Conservation (phyloP, 805 yeast species). For the Deakozyma indianensis region DNA sequence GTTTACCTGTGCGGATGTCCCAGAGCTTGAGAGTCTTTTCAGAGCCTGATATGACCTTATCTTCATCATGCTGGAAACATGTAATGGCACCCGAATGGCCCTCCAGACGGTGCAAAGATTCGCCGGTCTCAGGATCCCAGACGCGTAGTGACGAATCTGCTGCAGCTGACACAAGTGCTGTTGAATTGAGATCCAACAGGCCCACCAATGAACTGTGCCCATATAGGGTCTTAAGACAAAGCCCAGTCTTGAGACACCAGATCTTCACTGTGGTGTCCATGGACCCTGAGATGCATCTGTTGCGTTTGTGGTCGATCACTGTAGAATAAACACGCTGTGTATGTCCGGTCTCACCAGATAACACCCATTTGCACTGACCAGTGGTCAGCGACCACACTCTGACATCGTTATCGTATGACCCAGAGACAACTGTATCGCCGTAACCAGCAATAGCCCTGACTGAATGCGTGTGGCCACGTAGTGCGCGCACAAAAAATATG, state of each 20-base stretch:
- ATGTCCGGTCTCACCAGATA: constrained; percentile 66
- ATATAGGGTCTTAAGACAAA: constrained; percentile 50
- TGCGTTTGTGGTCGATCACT: constrained; percentile 58
- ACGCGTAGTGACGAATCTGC: constrained; percentile 86
- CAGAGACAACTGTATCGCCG: constrained; percentile 73
- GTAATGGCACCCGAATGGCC: constrained; percentile 85
- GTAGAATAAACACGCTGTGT: constrained; percentile 81
- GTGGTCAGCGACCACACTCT: constrained; percentile 84
- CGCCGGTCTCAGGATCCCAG: constrained; percentile 75
- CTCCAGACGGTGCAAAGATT: constrained; percentile 48
- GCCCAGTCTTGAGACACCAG: constrained; percentile 78
- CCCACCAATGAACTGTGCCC: constrained; percentile 92
- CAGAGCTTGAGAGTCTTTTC: constrained; percentile 78
- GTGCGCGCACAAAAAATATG: constrained; percentile 53
- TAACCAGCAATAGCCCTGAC: constrained; percentile 81
- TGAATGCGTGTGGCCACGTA: constrained; percentile 63
- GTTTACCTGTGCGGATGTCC: constrained; percentile 66
- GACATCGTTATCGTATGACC: constrained; percentile 80
- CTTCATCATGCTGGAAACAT: constrained; percentile 81
- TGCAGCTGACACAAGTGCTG: constrained; percentile 80
- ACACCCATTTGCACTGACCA: constrained; percentile 55
- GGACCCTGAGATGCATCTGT: constrained; percentile 79
- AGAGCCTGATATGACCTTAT: constrained; percentile 76
- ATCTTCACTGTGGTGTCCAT: constrained; percentile 79
- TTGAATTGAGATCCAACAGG: constrained; percentile 58